Conservation (phyloP, 768 basidiomycete species). For the Clitopilus hobsonii region DNA sequence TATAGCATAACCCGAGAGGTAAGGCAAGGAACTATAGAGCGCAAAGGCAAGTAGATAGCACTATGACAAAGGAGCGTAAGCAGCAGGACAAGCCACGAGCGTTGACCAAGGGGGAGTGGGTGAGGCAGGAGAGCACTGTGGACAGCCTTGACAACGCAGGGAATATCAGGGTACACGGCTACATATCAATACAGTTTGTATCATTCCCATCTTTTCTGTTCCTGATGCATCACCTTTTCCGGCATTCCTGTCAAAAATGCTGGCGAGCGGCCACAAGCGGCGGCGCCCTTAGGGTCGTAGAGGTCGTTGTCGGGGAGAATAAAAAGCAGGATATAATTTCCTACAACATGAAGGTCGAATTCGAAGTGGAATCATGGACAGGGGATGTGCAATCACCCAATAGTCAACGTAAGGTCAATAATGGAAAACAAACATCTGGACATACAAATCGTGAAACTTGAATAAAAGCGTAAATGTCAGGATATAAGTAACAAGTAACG, state of each 20-base stretch:
- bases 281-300: background rate
- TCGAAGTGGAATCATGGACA: background rate
- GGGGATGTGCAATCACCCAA: slow-evolving; percentile 6
- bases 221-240: slow-evolving; percentile 1
- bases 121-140: background rate
- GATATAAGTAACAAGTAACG: slow-evolving; percentile 31
- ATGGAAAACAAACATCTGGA: slow-evolving; percentile 21
- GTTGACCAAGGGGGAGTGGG: background rate
- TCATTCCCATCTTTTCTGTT: slow-evolving; percentile 1
- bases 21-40: too few species aligned
- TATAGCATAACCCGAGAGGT: too few species aligned
- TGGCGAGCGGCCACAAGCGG: background rate
- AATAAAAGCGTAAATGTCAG: slow-evolving; percentile 69
- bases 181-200: background rate
- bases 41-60: too few species aligned
- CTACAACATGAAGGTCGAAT: background rate
- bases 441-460: slow-evolving; percentile 61
- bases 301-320: slow-evolving; percentile 3
- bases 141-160: slow-evolving; percentile 8
- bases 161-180: slow-evolving; percentile 1
- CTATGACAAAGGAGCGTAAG: too few species aligned
- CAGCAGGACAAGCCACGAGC: too few species aligned
- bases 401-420: slow-evolving; percentile 18
- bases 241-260: background rate
- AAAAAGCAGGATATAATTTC: background rate